Base-by-base conservation (phyloP, 805 yeast species). In the Suhomyces faveliae region DNA sequence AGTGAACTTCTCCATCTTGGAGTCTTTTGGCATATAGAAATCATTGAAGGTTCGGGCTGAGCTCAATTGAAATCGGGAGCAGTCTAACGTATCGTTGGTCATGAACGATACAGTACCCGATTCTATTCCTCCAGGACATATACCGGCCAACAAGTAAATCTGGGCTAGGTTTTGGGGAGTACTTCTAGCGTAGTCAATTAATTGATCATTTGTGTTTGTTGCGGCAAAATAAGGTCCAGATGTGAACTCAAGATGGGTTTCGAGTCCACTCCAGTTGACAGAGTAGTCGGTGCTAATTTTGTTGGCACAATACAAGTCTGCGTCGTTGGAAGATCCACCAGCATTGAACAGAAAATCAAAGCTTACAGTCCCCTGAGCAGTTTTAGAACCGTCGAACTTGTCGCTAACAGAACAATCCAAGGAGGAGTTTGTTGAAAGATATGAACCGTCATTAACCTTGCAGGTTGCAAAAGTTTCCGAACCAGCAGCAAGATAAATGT, bases 311-410 rank as follows among this genome's bases (percentile, higher is more conserved):
- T 15, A 25, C 13, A 29, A 15, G 23, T 57, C 60, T 2, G 49
- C 43, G 7, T 13, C 40, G 15, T 40, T 38, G 10, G 57, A 43
- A 5, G 61, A 56, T 1, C 57, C 60, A 11, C 61, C 61, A 33
- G 50, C 59, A 43, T 54, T 54, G 25, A 56, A 57, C 3, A 51
- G 47, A 42, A 56, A 56, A 25, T 51, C 58, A 41, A 54, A 57
- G 5, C 45, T 25, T 10, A 56, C n/a, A 1, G 43, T 30, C 11
- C 61, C 60, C 11, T 23, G 35, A n/a, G 40, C 47, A 19, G 19
- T 37, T 13, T 21, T 22, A 22, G 24, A 12, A 4, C 21, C 24
- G 5, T 45, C 40, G 15, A 51, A 35, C 8, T 43, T 19, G 11
- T 24, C 13, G n/a, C 48, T 43, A 8, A 47, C 50, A 9, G 40